Percentiles rank a stretch among this genome's conserved stretches.
phyloP scores from a whole-genome alignment of 2,329 filamentous ascomycete genomes.

The Fusarium solani-melongenae region DNA sequence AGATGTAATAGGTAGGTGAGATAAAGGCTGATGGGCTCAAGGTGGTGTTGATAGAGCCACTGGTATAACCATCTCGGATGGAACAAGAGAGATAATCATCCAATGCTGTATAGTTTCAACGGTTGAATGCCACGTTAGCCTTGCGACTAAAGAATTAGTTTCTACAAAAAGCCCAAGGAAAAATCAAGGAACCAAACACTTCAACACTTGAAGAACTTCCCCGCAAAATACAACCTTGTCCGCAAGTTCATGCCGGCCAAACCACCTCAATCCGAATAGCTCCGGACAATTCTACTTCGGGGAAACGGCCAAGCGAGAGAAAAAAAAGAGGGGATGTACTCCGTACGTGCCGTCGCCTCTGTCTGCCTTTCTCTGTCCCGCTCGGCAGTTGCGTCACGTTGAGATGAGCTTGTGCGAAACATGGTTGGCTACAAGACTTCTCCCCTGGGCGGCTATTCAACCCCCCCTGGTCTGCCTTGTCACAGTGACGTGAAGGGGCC shows the following conservation, averaged over 20 bases:
- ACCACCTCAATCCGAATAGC: not conserved
- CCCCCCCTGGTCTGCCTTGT: not conserved
- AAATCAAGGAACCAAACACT: not conserved
- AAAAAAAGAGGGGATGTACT: not conserved
- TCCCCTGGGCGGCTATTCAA: not conserved
- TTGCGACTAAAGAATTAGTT: not conserved
- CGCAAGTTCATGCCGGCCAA: not conserved
- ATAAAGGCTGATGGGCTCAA: conserved; percentile 6
- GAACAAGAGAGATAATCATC: not conserved
- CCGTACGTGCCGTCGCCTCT: not conserved
- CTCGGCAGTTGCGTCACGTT: not conserved
- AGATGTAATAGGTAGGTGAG: conserved; percentile 31
- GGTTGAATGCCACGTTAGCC: not conserved
- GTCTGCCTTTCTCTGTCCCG: not conserved
- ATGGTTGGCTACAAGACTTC: not conserved
- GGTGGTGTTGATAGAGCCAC: not conserved
- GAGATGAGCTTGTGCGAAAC: not conserved
- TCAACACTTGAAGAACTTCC: not conserved
- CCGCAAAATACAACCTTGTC: conserved; percentile 9
- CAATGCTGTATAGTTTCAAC: not conserved
- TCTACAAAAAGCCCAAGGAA: not conserved
- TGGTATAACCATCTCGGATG: not conserved
- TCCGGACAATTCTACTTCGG: not conserved
- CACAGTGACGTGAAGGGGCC: conserved; percentile 4
- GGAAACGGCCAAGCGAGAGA: not conserved